phyloP scores from a whole-genome alignment of 768 basidiomycete species.

The Amanita muscaria region DNA sequence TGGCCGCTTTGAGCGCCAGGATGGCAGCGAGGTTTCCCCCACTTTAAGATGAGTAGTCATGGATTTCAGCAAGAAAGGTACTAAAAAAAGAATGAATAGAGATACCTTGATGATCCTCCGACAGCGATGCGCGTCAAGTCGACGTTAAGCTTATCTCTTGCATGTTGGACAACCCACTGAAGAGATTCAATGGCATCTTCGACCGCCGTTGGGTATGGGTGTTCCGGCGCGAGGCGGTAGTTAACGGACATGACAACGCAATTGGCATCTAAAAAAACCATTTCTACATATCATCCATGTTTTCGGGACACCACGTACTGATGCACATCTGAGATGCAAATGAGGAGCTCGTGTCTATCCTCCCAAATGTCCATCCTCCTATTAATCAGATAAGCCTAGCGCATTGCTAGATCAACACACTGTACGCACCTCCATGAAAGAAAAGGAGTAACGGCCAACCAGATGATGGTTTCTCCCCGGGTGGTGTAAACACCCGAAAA shows the following conservation, averaged over 20 bases:
- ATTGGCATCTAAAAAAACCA: slow-evolving; percentile 35
- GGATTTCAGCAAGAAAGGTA: neutral
- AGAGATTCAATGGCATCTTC: slow-evolving; percentile 64
- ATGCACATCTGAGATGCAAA: slow-evolving; percentile 56
- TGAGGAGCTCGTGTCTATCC: slow-evolving; percentile 47
- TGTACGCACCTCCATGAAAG: slow-evolving; percentile 66
- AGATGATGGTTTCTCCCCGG: slow-evolving; percentile 33
- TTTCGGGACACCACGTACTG: slow-evolving; percentile 25
- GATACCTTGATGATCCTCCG: slow-evolving; percentile 65
- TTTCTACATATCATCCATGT: neutral
- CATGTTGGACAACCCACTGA: slow-evolving; percentile 48
- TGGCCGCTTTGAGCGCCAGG: slow-evolving; percentile 52
- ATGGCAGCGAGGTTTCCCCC: slow-evolving; percentile 67
- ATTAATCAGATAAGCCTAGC: no score
- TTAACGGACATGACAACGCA: slow-evolving; percentile 61
- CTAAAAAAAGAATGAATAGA: neutral
- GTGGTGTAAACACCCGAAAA: slow-evolving; percentile 58
- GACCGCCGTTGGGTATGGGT: slow-evolving; percentile 63
- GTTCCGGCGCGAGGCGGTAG: slow-evolving; percentile 65
- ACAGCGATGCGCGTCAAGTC: slow-evolving; percentile 52
- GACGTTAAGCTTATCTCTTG: slow-evolving; percentile 34
- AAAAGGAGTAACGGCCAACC: slow-evolving; percentile 72
- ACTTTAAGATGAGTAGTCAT: slow-evolving; percentile 27
- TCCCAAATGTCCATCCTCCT: slow-evolving; percentile 77
- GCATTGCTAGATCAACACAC: no score